Evolutionary conservation across 495 filamentous ascomycete genomes (phyloP), one percentile per base, ranked within the genome.

Genomic region (Paragyromitra xinjiangensis): DNA sequence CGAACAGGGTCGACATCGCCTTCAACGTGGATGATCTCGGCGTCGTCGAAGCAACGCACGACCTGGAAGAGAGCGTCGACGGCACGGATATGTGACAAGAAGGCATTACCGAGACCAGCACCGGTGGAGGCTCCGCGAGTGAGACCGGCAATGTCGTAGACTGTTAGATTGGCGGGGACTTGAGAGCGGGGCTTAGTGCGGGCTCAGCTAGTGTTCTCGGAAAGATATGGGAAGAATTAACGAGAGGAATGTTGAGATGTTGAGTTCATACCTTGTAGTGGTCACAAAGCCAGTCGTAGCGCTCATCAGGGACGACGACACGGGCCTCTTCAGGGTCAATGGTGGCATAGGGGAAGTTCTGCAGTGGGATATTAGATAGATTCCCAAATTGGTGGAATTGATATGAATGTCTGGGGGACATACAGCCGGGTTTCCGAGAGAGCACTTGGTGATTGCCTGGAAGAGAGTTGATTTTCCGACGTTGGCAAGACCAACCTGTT

Each of bases 21-120:
- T 87, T 99, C 96, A 81, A 99, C 93, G 88, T 99, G 96, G 83
- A 97, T 98, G 83, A 99, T 98, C 85, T 99, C 96, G 51, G 95
- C 95, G 87, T 99, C 96, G 83, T 99, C 96, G 85, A 99, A 99
- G 86, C 92, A 97, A 79, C 96, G 91, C 48, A 99, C 96, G 53
- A 99, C 96, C 87, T 98, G 94, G 89, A 98, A 99, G 86, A 99
- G 97, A 84, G 96, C 96, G 87, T 99, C 96, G 86, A 99, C 96
- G 66, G 95, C 96, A 82, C 96, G 93, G 81, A 99, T 99, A 84
- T 99, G 96, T 14, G 95, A 98, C 84, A 99, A 87, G 89, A 99
- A 99, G 73, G 94, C 90, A 85, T 99, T 99, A 81, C 96, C 96
- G 50, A 99, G 90, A 87, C 96, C 96, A 76, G 94, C 95, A 85